A percentile compares a stretch with the other conserved stretches of the same genome.
Conservation (phyloP, 441 rosid species). For the Mallotus japonicus region DNA sequence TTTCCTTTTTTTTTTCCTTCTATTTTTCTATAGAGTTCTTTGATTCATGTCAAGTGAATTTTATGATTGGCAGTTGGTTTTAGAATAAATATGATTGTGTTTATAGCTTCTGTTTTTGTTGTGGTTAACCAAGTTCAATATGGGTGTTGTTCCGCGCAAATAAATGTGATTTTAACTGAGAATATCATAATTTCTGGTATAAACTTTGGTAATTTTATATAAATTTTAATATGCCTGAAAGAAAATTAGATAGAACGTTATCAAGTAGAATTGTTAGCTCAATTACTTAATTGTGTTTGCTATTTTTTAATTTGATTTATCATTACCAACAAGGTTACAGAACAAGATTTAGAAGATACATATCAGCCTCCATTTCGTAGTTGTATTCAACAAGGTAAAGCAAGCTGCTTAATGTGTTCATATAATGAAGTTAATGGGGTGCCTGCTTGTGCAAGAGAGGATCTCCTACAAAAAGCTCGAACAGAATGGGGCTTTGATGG, state of each 20-base stretch:
- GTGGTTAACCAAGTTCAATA: background rate
- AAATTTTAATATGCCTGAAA: too few relatives aligned
- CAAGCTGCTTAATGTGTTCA: constrained; percentile 94
- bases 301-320: background rate
- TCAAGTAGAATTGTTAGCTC: background rate
- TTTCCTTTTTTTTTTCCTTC: background rate
- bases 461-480: constrained; percentile 61
- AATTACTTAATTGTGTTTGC: background rate
- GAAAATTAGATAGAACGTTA: too few relatives aligned
- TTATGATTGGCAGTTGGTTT: background rate
- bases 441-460: constrained; percentile 89
- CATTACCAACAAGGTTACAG: constrained; percentile 54
- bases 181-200: too few relatives aligned
- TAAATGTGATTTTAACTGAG: too few relatives aligned
- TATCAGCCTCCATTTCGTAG: constrained; percentile 74
- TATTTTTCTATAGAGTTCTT: background rate
- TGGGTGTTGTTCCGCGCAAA: background rate
- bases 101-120: background rate
- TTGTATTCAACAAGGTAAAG: constrained; percentile 78
- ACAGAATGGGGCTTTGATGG: constrained; percentile 81
- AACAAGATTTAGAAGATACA: constrained; percentile 86
- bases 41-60: background rate
- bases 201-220: background rate
- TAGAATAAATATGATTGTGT: background rate
- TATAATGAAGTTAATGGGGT: constrained; percentile 88